Evolutionary conservation across 2,329 filamentous ascomycete genomes (phyloP), one percentile per base, ranked within the genome.

Genomic region (Xylaria sp.): DNA sequence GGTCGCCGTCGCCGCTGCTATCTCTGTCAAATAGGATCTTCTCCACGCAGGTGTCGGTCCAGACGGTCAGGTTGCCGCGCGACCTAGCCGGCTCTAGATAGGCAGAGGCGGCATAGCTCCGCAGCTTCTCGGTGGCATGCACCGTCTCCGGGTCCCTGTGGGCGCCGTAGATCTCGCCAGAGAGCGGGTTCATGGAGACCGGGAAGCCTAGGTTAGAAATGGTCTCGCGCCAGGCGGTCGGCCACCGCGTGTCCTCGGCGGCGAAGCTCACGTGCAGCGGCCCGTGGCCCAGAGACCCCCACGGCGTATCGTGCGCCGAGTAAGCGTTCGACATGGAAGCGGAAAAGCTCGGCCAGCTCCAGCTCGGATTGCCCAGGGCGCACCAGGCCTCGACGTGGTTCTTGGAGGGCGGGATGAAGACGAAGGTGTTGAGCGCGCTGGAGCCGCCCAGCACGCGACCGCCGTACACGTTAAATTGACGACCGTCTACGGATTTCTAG

Each of bases 361-460:
- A 78, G 8, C 73, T 73, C 1, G 62, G 59, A 54, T 78, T 78
- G 3, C 75, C 76, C 2, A 78, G 70, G 30, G 64, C 64, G 12
- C 60, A 70, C 77, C 75, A 79, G 0, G 72, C 71, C 39, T 78
- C 75, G n/a, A 78, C 66, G 48, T 69, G 69, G 19, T 65, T 62
- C 24, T 70, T 64, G 0, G 73, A 65, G 6, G 73, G 70, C 4
- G 73, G 61, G 1, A 69, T 69, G 47, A 78, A 77, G 47, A 71
- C 65, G 14, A 72, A 70, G 48, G 71, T 71, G 54, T 79, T 79
- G 58, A 79, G 64, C 2, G 73, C 75, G 53, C 76, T 77, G 1
- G 73, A 76, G n/a, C 76, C 76, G 5, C 76, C 76, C 0, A 76
- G 70, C 4, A 71, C 64, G 77, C 79, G 67, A 1, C 65, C 70